Evolutionary conservation across 768 basidiomycete genomes (phyloP).

Genomic region (Hypholoma sublateritium): DNA sequence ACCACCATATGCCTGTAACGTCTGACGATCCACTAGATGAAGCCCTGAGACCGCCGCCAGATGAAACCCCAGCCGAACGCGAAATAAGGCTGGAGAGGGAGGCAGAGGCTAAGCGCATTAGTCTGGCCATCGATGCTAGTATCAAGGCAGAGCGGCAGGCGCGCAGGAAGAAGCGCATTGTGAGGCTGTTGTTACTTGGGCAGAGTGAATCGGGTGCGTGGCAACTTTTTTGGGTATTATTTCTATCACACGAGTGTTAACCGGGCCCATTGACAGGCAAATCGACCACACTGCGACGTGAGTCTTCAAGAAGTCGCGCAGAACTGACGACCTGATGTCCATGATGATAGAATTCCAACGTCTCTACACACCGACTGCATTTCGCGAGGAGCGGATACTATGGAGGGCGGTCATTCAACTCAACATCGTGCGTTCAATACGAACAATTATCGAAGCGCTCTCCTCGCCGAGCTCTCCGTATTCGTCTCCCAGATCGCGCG

Average conservation of each 20-base stretch:
- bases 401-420: conserved; percentile 86
- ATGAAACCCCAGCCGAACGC: conserved; percentile 64
- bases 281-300: conserved; percentile 79
- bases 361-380: conserved; percentile 72
- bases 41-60: conserved; percentile 60
- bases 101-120: conserved; percentile 65
- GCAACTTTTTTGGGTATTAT: neutral
- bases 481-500: conserved; percentile 34
- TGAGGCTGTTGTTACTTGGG: conserved; percentile 72
- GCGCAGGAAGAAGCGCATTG: conserved; percentile 65
- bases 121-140: conserved; percentile 70
- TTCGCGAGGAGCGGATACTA: conserved; percentile 73
- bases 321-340: neutral
- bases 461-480: conserved; percentile 35
- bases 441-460: conserved; percentile 65
- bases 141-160: conserved; percentile 67
- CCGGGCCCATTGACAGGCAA: conserved; percentile 47
- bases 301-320: conserved; percentile 28
- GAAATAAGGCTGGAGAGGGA: conserved; percentile 54
- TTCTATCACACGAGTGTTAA: neutral
- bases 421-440: conserved; percentile 77
- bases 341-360: conserved; percentile 67
- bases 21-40: conserved; percentile 66
- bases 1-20: conserved; percentile 31
- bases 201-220: conserved; percentile 80